A percentile compares a stretch with the other conserved stretches of the same genome.
phyloP scores from a whole-genome alignment of 2,329 filamentous ascomycete genomes.

The Fusarium musae region DNA sequence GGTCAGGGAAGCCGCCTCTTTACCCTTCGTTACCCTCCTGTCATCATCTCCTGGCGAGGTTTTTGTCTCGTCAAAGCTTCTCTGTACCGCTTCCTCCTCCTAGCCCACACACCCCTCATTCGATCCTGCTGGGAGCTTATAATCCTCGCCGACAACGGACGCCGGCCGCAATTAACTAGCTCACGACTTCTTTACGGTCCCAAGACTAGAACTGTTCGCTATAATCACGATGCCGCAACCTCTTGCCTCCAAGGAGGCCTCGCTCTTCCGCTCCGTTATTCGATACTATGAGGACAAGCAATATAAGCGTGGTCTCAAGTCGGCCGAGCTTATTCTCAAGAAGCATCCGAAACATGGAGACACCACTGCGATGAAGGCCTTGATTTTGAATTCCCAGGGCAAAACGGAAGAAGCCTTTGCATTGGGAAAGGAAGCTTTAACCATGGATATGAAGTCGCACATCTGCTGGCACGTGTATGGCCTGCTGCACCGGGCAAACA shows the following conservation, averaged over 20 bases:
- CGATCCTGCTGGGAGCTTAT: slow-evolving; percentile 56
- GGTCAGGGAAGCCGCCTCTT: slow-evolving; percentile 43
- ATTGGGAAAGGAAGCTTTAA: slow-evolving; percentile 90
- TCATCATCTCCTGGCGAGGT: slow-evolving; percentile 16
- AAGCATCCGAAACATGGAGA: slow-evolving; percentile 97
- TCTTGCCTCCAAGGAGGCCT: slow-evolving; percentile 86
- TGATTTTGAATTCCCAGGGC: slow-evolving; percentile 93
- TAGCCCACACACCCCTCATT: slow-evolving; percentile 36
- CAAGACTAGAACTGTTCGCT: background rate
- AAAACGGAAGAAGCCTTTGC: slow-evolving; percentile 95
- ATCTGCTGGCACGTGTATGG: slow-evolving; percentile 99
- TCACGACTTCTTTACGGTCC: background rate
- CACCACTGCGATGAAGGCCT: slow-evolving; percentile 97
- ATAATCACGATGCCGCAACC: slow-evolving; percentile 72
- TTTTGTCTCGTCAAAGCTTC: slow-evolving; percentile 25
- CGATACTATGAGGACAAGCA: slow-evolving; percentile 98
- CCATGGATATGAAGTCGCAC: slow-evolving; percentile 98
- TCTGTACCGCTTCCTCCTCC: slow-evolving; percentile 16
- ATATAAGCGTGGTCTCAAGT: slow-evolving; percentile 94
- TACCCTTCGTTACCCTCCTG: slow-evolving; percentile 23
- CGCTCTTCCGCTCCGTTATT: slow-evolving; percentile 94
- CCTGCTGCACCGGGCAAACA: slow-evolving; percentile 88
- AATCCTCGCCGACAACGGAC: slow-evolving; percentile 28
- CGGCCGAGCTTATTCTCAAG: slow-evolving; percentile 94
- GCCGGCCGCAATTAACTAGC: slow-evolving; percentile 10